Evolutionary conservation across 495 filamentous ascomycete species (phyloP).

Genomic region (Pyronema omphalodes): DNA sequence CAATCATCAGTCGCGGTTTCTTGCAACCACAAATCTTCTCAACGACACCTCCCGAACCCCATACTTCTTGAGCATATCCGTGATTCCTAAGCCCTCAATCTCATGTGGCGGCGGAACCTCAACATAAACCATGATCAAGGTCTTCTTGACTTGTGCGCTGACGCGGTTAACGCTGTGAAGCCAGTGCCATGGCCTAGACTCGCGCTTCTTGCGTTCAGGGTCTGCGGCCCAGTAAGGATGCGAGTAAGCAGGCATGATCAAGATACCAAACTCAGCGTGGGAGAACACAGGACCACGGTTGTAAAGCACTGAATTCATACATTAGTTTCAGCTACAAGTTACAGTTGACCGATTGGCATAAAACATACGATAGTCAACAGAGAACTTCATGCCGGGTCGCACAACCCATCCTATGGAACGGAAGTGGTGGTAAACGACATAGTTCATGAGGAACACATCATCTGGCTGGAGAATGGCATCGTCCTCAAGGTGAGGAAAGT

Average conservation of each 20-base stretch:
- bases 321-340: not conserved
- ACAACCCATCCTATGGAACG: constrained; percentile 94
- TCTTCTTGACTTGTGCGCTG: constrained; percentile 78
- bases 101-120: constrained; percentile 60
- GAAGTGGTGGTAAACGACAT: constrained; percentile 89
- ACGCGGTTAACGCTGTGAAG: constrained; percentile 81
- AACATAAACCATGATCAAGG: constrained; percentile 68
- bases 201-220: constrained; percentile 29
- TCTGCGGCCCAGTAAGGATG: constrained; percentile 47
- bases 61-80: constrained; percentile 47
- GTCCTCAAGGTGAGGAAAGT: constrained; percentile 40
- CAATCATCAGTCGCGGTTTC: constrained; percentile 40
- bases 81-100: constrained; percentile 36
- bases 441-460: constrained; percentile 71
- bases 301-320: constrained; percentile 44
- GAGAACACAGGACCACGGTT: constrained; percentile 84
- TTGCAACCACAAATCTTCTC: constrained; percentile 67
- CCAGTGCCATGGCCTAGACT: constrained; percentile 61
- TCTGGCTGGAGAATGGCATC: constrained; percentile 36
- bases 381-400: constrained; percentile 84
- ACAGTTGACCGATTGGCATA: not conserved
- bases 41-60: constrained; percentile 65
- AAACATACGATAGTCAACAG: constrained; percentile 50
- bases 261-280: constrained; percentile 79
- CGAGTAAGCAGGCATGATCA: constrained; percentile 66